Evolutionary conservation across 495 filamentous ascomycete genomes (phyloP).

Genomic region (Annulohypoxylon moriforme): DNA sequence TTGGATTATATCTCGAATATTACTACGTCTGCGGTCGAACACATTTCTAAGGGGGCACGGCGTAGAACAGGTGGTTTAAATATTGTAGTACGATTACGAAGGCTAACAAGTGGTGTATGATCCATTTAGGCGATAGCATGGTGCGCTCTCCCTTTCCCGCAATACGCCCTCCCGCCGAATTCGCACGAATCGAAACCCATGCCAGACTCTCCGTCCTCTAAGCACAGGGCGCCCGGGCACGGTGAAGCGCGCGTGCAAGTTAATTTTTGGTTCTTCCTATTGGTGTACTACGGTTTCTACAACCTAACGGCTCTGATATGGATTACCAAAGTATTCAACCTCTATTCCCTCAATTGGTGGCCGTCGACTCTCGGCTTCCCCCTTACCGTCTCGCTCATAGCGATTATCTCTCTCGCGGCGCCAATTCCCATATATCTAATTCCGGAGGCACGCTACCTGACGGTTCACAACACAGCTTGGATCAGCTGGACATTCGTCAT

Average conservation of each 20-base stretch:
- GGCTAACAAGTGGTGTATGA: conserved; percentile 27
- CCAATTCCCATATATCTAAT: conserved; percentile 68
- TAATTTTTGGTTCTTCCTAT: conserved; percentile 76
- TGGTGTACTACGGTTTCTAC: conserved; percentile 74
- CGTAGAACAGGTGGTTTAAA: neutral
- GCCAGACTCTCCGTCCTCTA: conserved; percentile 35
- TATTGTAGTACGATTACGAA: neutral
- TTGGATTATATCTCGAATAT: neutral
- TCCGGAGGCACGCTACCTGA: conserved; percentile 59
- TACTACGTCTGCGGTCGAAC: neutral
- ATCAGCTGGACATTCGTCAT: conserved; percentile 72
- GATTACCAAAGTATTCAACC: conserved; percentile 76
- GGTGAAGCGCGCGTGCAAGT: conserved; percentile 68
- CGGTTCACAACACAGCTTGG: conserved; percentile 70
- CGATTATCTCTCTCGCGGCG: conserved; percentile 62
- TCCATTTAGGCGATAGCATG: conserved; percentile 65
- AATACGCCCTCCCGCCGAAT: conserved; percentile 58
- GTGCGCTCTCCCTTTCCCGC: conserved; percentile 72
- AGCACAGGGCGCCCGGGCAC: conserved; percentile 64
- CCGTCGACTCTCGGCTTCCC: conserved; percentile 69
- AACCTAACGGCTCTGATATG: conserved; percentile 71
- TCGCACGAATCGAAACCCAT: conserved; percentile 24
- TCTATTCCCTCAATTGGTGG: conserved; percentile 75
- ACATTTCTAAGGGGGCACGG: neutral
- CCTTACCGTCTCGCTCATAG: conserved; percentile 65